Evolutionary conservation across 768 basidiomycete species (phyloP).

Genomic region (Thelephora aurantiotincta): DNA sequence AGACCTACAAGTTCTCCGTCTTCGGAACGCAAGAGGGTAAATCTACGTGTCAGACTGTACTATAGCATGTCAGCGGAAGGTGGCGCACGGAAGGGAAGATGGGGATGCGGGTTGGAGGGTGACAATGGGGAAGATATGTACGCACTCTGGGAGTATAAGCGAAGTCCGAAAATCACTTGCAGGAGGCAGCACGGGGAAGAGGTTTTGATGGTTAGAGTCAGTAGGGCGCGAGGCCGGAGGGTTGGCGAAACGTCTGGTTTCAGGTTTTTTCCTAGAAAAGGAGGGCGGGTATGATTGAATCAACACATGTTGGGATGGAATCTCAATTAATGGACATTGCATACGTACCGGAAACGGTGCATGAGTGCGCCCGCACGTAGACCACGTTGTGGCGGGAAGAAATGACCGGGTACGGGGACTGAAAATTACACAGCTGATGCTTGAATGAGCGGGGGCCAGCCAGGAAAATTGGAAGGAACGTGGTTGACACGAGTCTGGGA

Average conservation of each 20-base stretch:
- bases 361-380: conserved; percentile 20
- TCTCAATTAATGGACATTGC: conserved; percentile 13
- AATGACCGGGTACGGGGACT: neutral
- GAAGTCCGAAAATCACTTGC: conserved; percentile 75
- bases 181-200: conserved; percentile 46
- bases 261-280: conserved; percentile 58
- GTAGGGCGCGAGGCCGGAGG: conserved; percentile 17
- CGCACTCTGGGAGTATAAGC: conserved; percentile 75
- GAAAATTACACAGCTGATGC: neutral
- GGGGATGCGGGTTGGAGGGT: conserved; percentile 7
- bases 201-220: conserved; percentile 16
- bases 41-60: conserved; percentile 64
- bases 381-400: neutral
- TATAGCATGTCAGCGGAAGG: conserved; percentile 10
- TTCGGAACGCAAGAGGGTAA: conserved; percentile 61
- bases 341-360: conserved; percentile 73
- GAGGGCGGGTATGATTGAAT: conserved; percentile 5
- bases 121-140: conserved; percentile 10
- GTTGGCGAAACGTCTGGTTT: conserved; percentile 37
- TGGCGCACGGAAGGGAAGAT: conserved; percentile 6
- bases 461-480: neutral
- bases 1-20: conserved; percentile 52
- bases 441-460: neutral
- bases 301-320: conserved; percentile 1
- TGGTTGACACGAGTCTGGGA: neutral